phyloP scores from a whole-genome alignment of 2,329 filamentous ascomycete species.

The Colletotrichum tropicicola region DNA sequence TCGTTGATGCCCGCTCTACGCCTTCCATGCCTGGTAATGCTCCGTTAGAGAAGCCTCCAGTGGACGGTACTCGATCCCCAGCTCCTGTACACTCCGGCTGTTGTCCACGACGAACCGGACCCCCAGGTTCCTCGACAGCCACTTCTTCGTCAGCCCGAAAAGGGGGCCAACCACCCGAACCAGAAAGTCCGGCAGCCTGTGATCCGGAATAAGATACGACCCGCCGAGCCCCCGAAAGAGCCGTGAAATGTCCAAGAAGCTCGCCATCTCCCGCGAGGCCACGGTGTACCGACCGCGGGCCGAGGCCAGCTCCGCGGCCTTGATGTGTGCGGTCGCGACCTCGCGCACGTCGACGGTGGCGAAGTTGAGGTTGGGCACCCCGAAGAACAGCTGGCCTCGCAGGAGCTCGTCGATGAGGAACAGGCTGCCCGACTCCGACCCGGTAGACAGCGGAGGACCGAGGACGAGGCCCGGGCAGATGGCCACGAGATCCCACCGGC shows the following conservation, averaged over 20 bases:
- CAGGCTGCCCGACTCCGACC: slow-evolving; percentile 38
- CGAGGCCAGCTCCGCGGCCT: slow-evolving; percentile 10
- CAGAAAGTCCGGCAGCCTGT: neutral
- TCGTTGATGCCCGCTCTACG: neutral
- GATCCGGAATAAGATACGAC: neutral
- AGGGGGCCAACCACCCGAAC: neutral
- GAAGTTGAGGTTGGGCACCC: slow-evolving; percentile 35
- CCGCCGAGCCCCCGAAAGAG: neutral
- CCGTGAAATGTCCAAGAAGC: neutral
- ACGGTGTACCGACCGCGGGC: slow-evolving; percentile 12
- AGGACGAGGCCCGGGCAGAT: slow-evolving; percentile 38
- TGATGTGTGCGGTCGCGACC: slow-evolving; percentile 28
- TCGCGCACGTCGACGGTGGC: slow-evolving; percentile 32
- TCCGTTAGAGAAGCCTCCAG: neutral
- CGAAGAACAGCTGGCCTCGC: slow-evolving; percentile 33
- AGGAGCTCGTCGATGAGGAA: slow-evolving; percentile 36
- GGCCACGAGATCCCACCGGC: slow-evolving; percentile 37
- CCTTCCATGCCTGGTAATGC: neutral
- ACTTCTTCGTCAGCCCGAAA: neutral
- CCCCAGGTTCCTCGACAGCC: neutral
- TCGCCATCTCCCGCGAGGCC: neutral
- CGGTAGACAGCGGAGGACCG: slow-evolving; percentile 33
- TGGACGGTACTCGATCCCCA: neutral
- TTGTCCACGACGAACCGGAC: neutral
- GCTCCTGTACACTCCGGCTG: neutral